Percentiles rank a stretch among this genome's conserved stretches.
These are phyloP conservation scores for Exophiala oligosperma DNA, from an alignment of 2,329 filamentous ascomycete genomes.

Conservation along the genomic window DNA sequence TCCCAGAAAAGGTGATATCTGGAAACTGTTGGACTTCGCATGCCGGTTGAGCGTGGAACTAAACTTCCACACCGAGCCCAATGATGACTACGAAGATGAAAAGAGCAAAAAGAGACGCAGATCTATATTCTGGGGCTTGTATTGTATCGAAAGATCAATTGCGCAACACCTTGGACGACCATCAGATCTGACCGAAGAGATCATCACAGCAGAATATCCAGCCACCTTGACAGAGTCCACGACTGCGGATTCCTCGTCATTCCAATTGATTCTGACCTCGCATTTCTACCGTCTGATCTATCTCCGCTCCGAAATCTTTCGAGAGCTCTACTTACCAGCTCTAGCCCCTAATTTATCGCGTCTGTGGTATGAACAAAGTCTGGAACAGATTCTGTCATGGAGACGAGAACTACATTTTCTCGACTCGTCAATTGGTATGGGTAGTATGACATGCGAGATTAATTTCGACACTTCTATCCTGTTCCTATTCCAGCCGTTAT, in stretches of 20 bases:
- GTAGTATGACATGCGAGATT: constrained; percentile 35
- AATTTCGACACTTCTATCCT: constrained; percentile 36
- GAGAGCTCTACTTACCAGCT: constrained; percentile 33
- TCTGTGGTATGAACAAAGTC: constrained; percentile 32
- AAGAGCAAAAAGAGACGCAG: constrained; percentile 27
- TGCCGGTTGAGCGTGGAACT: constrained; percentile 36
- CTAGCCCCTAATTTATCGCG: constrained; percentile 28
- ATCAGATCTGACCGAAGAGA: constrained; percentile 39
- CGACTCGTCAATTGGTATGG: constrained; percentile 28
- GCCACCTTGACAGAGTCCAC: constrained; percentile 21
- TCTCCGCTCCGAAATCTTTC: constrained; percentile 38
- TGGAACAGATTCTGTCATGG: constrained; percentile 29
- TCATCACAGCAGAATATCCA: constrained; percentile 40
- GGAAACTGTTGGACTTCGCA: constrained; percentile 33
- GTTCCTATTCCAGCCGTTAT: constrained; percentile 36
- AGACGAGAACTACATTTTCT: constrained; percentile 26
- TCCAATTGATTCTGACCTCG: constrained; percentile 33
- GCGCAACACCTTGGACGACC: constrained; percentile 40
- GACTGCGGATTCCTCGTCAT: constrained; percentile 16
- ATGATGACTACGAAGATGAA: constrained; percentile 30
- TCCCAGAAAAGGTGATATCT: constrained; percentile 32
- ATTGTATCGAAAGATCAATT: constrained; percentile 39
- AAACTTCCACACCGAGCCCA: constrained; percentile 36
- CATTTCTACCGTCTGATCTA: constrained; percentile 40
- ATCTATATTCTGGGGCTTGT: constrained; percentile 39